phyloP scores from a whole-genome alignment of 2,329 filamentous ascomycete species.

The Exophiala sp. region DNA sequence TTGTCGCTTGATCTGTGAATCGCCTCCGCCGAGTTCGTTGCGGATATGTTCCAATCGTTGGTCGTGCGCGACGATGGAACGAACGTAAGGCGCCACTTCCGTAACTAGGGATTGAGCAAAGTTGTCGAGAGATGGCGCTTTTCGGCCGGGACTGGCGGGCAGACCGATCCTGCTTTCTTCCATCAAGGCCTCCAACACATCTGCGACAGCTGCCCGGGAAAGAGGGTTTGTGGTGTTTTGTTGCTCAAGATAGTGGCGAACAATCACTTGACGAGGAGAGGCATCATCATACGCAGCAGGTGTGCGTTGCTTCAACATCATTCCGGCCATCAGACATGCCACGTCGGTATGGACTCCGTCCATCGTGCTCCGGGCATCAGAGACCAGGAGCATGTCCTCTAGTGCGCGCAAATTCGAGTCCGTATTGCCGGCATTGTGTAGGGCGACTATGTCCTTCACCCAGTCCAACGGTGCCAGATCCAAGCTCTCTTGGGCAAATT shows the following conservation, averaged over 20 bases:
- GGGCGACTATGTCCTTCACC: conserved; percentile 36
- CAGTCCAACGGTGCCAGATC: conserved; percentile 16
- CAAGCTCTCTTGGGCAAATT: conserved; percentile 17
- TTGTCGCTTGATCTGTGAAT: conserved; percentile 58
- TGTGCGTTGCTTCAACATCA: conserved; percentile 2
- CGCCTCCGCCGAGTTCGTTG: conserved; percentile 49
- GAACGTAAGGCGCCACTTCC: conserved; percentile 86
- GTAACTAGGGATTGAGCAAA: conserved; percentile 58
- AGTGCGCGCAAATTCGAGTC: conserved; percentile 61
- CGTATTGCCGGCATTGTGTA: conserved; percentile 52
- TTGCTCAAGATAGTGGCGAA: conserved; percentile 29
- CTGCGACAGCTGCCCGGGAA: conserved; percentile 31
- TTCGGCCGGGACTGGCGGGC: conserved; percentile 33
- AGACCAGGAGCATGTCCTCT: conserved; percentile 40
- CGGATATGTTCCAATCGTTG: conserved; percentile 63
- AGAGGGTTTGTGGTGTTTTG: conserved; percentile 4
- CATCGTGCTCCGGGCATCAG: conserved; percentile 19
- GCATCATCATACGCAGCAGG: background rate
- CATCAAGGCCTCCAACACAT: conserved; percentile 50
- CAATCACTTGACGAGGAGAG: conserved; percentile 3
- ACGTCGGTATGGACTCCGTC: conserved; percentile 15
- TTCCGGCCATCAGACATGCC: conserved; percentile 7
- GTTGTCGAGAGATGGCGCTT: conserved; percentile 69
- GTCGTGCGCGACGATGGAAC: conserved; percentile 74
- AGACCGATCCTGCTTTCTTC: conserved; percentile 34